A percentile compares a stretch with the other conserved stretches of the same genome.
phyloP scores from a whole-genome alignment of 345 rosid genomes.

The Carallia brachiata region DNA sequence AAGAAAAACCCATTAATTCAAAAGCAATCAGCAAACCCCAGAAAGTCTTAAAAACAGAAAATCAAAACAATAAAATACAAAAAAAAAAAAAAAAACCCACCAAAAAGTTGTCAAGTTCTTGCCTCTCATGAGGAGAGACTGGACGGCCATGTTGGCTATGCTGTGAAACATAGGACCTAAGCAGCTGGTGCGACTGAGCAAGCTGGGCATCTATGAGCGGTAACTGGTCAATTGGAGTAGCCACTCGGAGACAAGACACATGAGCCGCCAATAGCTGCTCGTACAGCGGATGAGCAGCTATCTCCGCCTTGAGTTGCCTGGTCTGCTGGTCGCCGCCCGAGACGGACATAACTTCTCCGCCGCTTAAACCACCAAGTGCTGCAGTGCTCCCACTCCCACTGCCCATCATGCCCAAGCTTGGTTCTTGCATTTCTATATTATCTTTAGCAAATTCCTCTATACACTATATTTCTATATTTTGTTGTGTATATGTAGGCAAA shows the following conservation, averaged over 20 bases:
- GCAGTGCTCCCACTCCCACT: conserved; percentile 31
- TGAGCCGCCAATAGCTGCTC: conserved; percentile 86
- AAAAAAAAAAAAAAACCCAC: conserved; percentile 27
- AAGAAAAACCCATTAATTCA: not conserved
- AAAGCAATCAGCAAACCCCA: not conserved
- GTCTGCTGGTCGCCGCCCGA: conserved; percentile 45
- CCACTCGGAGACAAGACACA: conserved; percentile 86
- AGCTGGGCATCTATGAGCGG: conserved; percentile 94
- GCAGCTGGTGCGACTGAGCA: conserved; percentile 75
- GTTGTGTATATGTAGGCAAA: not conserved
- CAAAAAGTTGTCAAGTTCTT: conserved; percentile 92
- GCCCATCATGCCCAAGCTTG: conserved; percentile 73
- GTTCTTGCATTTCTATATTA: conserved; percentile 61
- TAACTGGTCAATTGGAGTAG: conserved; percentile 94
- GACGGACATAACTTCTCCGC: conserved; percentile 42
- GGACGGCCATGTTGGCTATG: conserved; percentile 38
- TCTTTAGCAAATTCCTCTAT: not conserved
- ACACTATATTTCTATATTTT: not conserved
- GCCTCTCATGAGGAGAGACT: conserved; percentile 69
- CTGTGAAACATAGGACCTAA: conserved; percentile 77
- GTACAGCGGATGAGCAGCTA: conserved; percentile 77
- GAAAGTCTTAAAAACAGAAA: not conserved
- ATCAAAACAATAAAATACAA: not conserved
- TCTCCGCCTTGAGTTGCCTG: conserved; percentile 77
- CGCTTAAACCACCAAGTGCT: conserved; percentile 33